Evolutionary conservation across 1,139 yeast species (phyloP).

Genomic region (Martiniozyma asiatica): DNA sequence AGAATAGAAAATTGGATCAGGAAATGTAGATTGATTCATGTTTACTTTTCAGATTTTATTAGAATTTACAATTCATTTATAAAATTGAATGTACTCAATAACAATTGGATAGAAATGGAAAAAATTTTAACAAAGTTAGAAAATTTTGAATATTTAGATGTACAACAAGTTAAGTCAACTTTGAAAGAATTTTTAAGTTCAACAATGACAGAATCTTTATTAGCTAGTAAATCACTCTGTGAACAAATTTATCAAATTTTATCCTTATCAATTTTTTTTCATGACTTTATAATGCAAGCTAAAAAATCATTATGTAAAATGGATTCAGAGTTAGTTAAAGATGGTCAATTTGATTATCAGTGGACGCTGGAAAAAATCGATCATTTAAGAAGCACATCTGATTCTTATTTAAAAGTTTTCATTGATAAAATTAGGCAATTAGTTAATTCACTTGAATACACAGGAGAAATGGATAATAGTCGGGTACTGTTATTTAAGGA

Average conservation of each 20-base stretch:
- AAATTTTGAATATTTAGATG: conserved; percentile 18
- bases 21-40: conserved; percentile 44
- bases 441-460: not conserved
- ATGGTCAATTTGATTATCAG: conserved; percentile 27
- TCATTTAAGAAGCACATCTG: not conserved
- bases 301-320: conserved; percentile 45
- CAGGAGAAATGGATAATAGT: conserved; percentile 4
- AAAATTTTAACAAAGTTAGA: conserved; percentile 13
- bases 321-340: conserved; percentile 33
- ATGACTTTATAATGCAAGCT: conserved; percentile 41
- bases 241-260: conserved; percentile 34
- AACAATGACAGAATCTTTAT: conserved; percentile 53
- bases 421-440: not conserved
- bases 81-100: conserved; percentile 49
- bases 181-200: conserved; percentile 54
- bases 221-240: conserved; percentile 49
- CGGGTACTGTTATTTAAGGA: conserved; percentile 2
- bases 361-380: conserved; percentile 24
- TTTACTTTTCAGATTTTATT: conserved; percentile 50
- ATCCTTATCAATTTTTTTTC: conserved; percentile 40
- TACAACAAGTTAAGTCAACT: conserved; percentile 37
- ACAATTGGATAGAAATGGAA: conserved; percentile 36
- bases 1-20: conserved; percentile 45
- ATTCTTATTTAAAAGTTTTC: not conserved
- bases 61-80: conserved; percentile 46